Evolutionary conservation across 176 grass and related monocot species (phyloP).

Genomic region (Saccharum officinarum): DNA sequence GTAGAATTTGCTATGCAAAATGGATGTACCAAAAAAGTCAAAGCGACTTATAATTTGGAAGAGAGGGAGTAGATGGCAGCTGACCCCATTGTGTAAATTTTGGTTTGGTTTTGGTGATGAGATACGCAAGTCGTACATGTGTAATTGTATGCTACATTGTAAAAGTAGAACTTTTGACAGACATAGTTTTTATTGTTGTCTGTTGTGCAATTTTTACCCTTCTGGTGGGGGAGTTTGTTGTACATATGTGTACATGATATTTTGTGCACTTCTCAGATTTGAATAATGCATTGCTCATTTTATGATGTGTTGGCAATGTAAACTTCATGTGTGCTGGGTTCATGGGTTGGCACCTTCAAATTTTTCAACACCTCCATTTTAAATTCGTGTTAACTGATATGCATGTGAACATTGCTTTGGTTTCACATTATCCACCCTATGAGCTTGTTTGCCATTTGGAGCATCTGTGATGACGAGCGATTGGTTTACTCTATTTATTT

Average conservation of each 20-base stretch:
- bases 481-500: not conserved
- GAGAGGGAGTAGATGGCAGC: not conserved
- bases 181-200: not conserved
- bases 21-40: too few species aligned
- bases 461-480: not conserved
- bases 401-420: slow-evolving; percentile 4
- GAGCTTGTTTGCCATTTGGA: slow-evolving; percentile 31
- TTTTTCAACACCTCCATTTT: not conserved
- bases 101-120: slow-evolving; percentile 20
- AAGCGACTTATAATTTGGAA: too few species aligned
- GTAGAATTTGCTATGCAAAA: too few species aligned
- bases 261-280: not conserved
- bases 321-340: not conserved
- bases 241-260: slow-evolving; percentile 11
- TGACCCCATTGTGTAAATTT: slow-evolving; percentile 15
- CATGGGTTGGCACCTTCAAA: not conserved
- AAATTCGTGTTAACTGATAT: not conserved
- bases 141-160: slow-evolving; percentile 4
- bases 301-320: not conserved
- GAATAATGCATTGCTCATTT: not conserved
- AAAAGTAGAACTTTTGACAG: slow-evolving; percentile 22
- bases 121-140: not conserved
- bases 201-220: slow-evolving; percentile 14
- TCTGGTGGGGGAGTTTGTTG: not conserved
- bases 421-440: not conserved